Base-by-base conservation (phyloP, 805 yeast genomes). In the Cyberlindnera misumaiensis region DNA sequence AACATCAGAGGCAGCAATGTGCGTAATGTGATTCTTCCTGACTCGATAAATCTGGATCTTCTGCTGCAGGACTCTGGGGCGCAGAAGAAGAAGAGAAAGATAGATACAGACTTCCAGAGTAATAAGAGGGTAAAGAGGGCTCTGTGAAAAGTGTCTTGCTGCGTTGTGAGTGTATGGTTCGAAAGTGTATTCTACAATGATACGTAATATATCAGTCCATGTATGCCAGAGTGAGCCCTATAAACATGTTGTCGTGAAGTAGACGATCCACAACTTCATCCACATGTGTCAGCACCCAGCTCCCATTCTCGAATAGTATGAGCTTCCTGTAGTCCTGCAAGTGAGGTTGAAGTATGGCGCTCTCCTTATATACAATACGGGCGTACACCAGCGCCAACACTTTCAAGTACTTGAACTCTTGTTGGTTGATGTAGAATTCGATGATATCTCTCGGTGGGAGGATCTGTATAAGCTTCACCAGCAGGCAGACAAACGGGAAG, bases 1-100 rank as follows among this genome's bases (percentile, higher is more conserved):
- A 87, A 83, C 51, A 73, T 90, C 25, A 72, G 97, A 53, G 97
- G 97, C 3, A 89, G 80, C 61, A 90, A 85, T 39, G 82, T 89
- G 26, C 74, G 97, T 47, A 80, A 83, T 58, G 82, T 84, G 31
- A 65, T 86, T 22, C 68, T 89, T 24, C 97, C 97, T 0, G 97
- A 89, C 49, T 80, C 88, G 14, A 62, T 89, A 45, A 86, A 90
- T 41, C 60, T 90, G 35, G 90, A 83, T 41, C 61, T 70, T 13
- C 56, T 81, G 24, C 61, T 83, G 35, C 71, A 76, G 13, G 83
- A 76, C 42, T 54, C 52, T 14, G 28, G n/a, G 18, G 16, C 26
- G 10, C 38, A 13, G 25, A 28, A 32, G n/a, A 53, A 46, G 41
- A 54, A 48, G 49, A 46, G 53, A 41, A 46, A 42, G 34, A 45